Evolutionary conservation across 257 asterid genomes (phyloP).

Genomic region (Solanum medicagineum): DNA sequence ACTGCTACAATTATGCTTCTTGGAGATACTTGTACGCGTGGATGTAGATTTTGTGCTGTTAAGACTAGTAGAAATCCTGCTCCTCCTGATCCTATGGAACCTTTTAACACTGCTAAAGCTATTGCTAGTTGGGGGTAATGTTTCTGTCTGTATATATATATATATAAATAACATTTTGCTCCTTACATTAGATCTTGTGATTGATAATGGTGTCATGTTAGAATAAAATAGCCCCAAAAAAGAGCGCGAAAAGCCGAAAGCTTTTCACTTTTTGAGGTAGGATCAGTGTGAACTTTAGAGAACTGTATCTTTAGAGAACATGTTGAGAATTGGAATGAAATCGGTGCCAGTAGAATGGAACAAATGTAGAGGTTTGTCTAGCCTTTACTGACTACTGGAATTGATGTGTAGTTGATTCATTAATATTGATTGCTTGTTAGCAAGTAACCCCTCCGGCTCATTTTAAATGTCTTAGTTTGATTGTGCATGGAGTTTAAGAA

Average conservation of each 20-base stretch:
- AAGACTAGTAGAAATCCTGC: conserved; percentile 86
- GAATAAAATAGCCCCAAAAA: not conserved
- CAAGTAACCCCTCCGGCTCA: not conserved
- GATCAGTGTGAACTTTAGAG: not conserved
- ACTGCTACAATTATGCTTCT: conserved; percentile 95
- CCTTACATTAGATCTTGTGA: no score
- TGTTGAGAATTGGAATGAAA: not conserved
- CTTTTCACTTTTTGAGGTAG: not conserved
- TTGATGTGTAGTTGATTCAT: not conserved
- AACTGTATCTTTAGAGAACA: not conserved
- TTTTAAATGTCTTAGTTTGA: no score
- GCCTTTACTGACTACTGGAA: not conserved
- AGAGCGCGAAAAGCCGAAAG: not conserved
- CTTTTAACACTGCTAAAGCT: conserved; percentile 79
- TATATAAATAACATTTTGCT: not conserved
- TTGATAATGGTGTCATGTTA: not conserved
- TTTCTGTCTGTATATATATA: not conserved
- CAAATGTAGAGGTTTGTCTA: not conserved
- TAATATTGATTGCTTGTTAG: not conserved
- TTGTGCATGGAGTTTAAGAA: no score
- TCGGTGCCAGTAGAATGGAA: not conserved
- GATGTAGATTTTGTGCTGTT: conserved; percentile 95
- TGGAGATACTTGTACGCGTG: conserved; percentile 95
- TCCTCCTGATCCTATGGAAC: conserved; percentile 98
- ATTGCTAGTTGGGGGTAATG: conserved; percentile 92